Evolutionary conservation across 2,329 filamentous ascomycete genomes (phyloP), one percentile per base, ranked within the genome.

Genomic region (Neocucurbitaria cava): DNA sequence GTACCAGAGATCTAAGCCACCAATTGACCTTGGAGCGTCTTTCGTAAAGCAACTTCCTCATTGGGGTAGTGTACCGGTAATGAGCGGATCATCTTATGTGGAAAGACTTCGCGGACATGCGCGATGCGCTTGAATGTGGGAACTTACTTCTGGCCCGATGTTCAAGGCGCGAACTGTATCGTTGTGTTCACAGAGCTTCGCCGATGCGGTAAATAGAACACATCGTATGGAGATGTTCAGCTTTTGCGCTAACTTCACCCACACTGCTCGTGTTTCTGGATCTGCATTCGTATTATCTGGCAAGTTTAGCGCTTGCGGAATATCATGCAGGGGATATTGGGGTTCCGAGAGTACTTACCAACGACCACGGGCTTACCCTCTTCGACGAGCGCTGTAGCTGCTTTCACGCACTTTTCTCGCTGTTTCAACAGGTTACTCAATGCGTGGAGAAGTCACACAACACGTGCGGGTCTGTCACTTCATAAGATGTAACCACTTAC

Each of bases 251-350:
- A 98, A 77, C 23, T 85, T 79, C 28, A 91, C 77, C 94, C 94
- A 98, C 56, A 90, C 78, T n/a, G 84, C 83, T 61, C 95, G 85
- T 21, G 89, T 91, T 47, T 91, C 89, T 10, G 82, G 74, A 76
- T 96, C 90, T 26, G 93, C 86, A 72, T 99, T 99, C n/a, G 95
- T 98, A 74, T 96, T 98, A 76, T 99, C 95, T 95, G 51, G 45
- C 41, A 28, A 46, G 33, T 43, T 61, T 62, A 72, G 61, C 48
- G n/a, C 35, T 54, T 49, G 38, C 42, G 49, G 39, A 35, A 56
- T 62, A 17, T 48, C 46, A 51, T 49, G 53, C 61, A 43, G 43
- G 51, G 49, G 44, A 52, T 46, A 35, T 44, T 61, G 59, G 59
- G 54, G 59, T 59, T 49, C 54, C 52, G 56, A 52, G 53, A 33